Percentiles rank a stretch among this genome's conserved stretches.
Conservation (phyloP, 2,329 filamentous ascomycete genomes). For the Neopestalotiopsis clavispora region DNA sequence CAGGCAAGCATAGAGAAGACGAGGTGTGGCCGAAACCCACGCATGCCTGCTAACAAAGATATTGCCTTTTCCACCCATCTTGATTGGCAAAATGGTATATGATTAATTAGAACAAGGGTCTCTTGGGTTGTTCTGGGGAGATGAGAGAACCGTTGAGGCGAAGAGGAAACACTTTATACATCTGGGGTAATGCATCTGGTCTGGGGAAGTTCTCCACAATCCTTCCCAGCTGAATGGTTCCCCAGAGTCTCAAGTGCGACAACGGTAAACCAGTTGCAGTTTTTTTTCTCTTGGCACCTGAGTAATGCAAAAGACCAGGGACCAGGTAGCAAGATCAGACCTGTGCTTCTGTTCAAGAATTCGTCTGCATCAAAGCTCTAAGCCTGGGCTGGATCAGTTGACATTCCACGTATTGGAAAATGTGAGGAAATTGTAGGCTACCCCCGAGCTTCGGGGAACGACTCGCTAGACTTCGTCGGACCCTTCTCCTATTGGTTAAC, state of each 20-base stretch:
- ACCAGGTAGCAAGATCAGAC: too few species aligned
- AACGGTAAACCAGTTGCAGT: too few species aligned
- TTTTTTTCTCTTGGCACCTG: too few species aligned
- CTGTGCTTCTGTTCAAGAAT: too few species aligned
- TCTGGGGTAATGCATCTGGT: background rate
- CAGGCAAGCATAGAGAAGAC: constrained; percentile 20
- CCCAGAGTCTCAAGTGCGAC: background rate
- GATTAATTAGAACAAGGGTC: background rate
- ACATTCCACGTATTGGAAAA: background rate
- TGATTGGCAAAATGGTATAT: background rate
- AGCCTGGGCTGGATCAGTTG: too few species aligned
- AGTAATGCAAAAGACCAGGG: too few species aligned
- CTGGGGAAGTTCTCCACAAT: background rate
- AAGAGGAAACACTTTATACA: constrained; percentile 7
- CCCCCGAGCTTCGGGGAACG: background rate
- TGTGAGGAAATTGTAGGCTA: background rate
- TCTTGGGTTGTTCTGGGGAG: background rate
- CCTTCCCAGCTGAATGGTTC: background rate
- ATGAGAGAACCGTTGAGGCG: background rate
- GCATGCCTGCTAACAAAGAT: constrained; percentile 23
- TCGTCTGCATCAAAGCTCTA: too few species aligned
- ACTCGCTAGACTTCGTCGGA: background rate
- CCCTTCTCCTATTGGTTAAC: background rate
- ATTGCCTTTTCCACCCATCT: constrained; percentile 8
- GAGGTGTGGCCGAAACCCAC: constrained; percentile 21